These are phyloP conservation scores for Talaromyces nanjingensis DNA, from an alignment of 495 filamentous ascomycete species.

Conservation along the genomic window DNA sequence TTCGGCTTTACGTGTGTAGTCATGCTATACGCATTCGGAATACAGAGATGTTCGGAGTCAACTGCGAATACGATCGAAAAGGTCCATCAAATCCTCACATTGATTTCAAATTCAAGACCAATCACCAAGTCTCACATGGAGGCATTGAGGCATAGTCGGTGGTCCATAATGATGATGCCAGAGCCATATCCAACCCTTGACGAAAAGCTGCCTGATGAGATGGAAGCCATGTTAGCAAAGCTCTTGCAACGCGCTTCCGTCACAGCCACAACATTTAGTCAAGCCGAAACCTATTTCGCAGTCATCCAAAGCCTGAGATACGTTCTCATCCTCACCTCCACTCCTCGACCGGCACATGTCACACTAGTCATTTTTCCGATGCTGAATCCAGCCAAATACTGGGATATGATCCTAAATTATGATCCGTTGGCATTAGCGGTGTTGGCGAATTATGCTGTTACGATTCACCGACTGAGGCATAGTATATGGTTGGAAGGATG, in stretches of 20 bases:
- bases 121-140: not conserved
- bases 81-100: not conserved
- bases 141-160: not conserved
- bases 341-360: not conserved
- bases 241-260: not conserved
- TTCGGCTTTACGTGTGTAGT: conserved; percentile 44
- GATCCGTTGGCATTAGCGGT: conserved; percentile 49
- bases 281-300: conserved; percentile 1
- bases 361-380: not conserved
- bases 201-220: not conserved
- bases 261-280: not conserved
- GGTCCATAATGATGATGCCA: conserved; percentile 5
- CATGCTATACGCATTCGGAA: conserved; percentile 44
- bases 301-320: not conserved
- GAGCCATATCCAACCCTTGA: not conserved
- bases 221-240: conserved; percentile 4
- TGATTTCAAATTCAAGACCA: not conserved
- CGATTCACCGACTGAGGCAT: conserved; percentile 32
- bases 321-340: not conserved
- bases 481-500: conserved; percentile 45
- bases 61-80: conserved; percentile 2
- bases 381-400: conserved; percentile 31
- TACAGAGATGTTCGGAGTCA: conserved; percentile 15
- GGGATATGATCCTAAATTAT: conserved; percentile 41
- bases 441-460: conserved; percentile 40